Evolutionary conservation across 1,284 basidiomycete species (phyloP).

Genomic region (Trametes polyzona): DNA sequence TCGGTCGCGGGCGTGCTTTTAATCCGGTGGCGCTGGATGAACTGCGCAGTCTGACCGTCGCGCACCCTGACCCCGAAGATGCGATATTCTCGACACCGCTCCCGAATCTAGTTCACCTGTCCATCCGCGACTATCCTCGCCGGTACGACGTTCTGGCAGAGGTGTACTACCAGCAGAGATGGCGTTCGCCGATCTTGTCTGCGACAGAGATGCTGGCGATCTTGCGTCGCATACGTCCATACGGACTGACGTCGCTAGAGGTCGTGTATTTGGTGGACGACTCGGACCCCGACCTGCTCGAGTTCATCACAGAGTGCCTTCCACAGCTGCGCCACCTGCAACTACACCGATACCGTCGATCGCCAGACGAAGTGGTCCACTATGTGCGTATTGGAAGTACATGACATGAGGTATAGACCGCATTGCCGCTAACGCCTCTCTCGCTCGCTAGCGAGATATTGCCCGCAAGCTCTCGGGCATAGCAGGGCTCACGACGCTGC

Average conservation of each 20-base stretch:
- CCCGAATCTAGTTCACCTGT: neutral
- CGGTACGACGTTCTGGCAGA: neutral
- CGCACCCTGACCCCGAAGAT: neutral
- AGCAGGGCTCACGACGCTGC: neutral
- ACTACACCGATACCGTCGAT: constrained; percentile 7
- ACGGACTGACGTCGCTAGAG: constrained; percentile 13
- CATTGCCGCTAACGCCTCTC: too few relatives aligned
- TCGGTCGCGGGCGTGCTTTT: neutral
- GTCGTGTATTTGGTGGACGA: constrained; percentile 1
- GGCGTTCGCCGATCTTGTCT: neutral
- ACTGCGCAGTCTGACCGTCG: neutral
- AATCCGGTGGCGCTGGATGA: neutral
- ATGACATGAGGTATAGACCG: too few relatives aligned
- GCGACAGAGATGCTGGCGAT: neutral
- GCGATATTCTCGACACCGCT: neutral
- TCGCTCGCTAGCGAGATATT: neutral
- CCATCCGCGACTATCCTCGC: constrained; percentile 10
- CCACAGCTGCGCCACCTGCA: neutral
- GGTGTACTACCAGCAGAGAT: neutral
- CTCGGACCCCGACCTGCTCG: neutral
- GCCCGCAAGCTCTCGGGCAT: neutral
- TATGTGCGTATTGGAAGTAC: too few relatives aligned
- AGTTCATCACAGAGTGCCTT: neutral
- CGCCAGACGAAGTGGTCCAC: neutral
- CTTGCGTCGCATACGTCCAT: neutral